phyloP scores from a whole-genome alignment of 371 early-diverging fungal genomes.

The Mucor sp. region DNA sequence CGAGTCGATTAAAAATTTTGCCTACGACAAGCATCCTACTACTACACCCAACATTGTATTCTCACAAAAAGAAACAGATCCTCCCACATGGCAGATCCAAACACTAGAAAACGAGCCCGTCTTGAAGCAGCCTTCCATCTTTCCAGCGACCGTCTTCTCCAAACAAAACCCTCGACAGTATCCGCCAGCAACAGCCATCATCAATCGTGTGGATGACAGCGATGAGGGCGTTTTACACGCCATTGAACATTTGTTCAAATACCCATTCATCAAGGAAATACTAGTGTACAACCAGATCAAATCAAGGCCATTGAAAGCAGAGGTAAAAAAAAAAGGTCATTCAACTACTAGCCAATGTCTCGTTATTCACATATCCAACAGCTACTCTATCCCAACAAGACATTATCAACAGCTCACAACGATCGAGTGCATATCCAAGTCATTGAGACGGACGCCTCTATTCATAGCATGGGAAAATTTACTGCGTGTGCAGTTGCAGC shows the following conservation, averaged over 20 bases:
- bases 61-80: constrained; percentile 5
- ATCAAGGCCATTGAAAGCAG: constrained; percentile 22
- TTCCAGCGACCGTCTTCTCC: background rate
- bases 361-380: background rate
- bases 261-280: constrained; percentile 54
- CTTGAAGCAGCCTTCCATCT: constrained; percentile 7
- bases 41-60: background rate
- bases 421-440: constrained; percentile 8
- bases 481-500: constrained; percentile 49
- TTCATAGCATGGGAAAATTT: constrained; percentile 21
- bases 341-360: background rate
- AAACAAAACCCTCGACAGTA: background rate
- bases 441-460: constrained; percentile 5
- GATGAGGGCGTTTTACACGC: constrained; percentile 42
- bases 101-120: constrained; percentile 39
- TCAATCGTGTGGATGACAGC: constrained; percentile 49
- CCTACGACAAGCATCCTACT: background rate
- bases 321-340: constrained; percentile 25
- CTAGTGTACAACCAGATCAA: constrained; percentile 47
- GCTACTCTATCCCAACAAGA: background rate
- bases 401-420: background rate
- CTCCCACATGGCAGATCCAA: constrained; percentile 11
- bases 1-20: background rate
- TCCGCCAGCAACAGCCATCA: constrained; percentile 54
- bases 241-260: constrained; percentile 36